phyloP scores from a whole-genome alignment of 2,329 filamentous ascomycete genomes.

The Paramyrothecium sp. region DNA sequence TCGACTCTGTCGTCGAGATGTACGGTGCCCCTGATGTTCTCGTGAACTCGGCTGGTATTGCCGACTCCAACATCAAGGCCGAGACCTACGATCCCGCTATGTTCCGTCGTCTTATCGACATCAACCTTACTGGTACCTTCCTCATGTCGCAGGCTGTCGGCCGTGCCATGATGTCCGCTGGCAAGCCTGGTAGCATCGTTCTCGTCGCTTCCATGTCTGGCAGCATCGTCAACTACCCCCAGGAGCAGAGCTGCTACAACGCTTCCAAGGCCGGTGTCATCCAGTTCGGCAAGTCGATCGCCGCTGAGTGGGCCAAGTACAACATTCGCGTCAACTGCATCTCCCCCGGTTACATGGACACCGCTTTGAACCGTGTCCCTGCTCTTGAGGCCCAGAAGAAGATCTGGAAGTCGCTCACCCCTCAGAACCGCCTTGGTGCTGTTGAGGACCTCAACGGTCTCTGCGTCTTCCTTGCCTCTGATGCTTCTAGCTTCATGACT shows the following conservation, averaged over 20 bases:
- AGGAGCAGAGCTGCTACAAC: conserved; percentile 82
- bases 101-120: conserved; percentile 77
- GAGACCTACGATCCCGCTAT: conserved; percentile 74
- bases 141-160: conserved; percentile 73
- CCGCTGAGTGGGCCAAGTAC: conserved; percentile 81
- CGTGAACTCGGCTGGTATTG: conserved; percentile 79
- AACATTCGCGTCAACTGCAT: conserved; percentile 82
- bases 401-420: conserved; percentile 74
- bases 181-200: conserved; percentile 70
- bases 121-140: conserved; percentile 80
- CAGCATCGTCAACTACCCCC: conserved; percentile 81
- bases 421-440: conserved; percentile 68
- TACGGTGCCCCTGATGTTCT: conserved; percentile 72
- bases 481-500: conserved; percentile 74
- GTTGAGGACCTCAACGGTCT: conserved; percentile 78
- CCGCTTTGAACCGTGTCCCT: conserved; percentile 74
- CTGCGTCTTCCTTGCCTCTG: conserved; percentile 72
- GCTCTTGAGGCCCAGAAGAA: conserved; percentile 79
- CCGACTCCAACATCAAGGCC: conserved; percentile 80
- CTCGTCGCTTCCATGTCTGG: conserved; percentile 81
- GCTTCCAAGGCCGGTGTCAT: conserved; percentile 79
- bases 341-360: conserved; percentile 85
- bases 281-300: conserved; percentile 76
- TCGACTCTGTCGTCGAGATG: conserved; percentile 62
- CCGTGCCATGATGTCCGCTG: conserved; percentile 69